Evolutionary conservation across 352 stramenopile species (phyloP).

Genomic region (Phytophthora chlamydospora): DNA sequence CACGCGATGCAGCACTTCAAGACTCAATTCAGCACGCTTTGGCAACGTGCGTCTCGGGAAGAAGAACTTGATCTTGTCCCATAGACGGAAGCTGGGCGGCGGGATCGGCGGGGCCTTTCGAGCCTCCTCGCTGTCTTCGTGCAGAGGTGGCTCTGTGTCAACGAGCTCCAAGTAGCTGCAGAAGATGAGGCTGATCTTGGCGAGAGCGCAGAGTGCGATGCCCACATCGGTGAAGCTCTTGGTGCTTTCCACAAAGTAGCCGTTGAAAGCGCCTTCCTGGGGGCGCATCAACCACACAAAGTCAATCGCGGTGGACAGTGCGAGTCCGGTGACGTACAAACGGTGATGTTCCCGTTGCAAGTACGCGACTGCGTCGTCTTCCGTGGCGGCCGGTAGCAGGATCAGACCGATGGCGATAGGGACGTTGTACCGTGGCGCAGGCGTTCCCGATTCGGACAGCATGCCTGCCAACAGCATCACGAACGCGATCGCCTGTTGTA

Average conservation of each 20-base stretch:
- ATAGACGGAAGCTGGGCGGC: conserved; percentile 42
- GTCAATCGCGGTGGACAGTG: conserved; percentile 53
- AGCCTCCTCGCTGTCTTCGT: conserved; percentile 26
- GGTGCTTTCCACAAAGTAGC: conserved; percentile 51
- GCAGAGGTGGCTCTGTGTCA: conserved; percentile 51
- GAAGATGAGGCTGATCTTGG: conserved; percentile 77
- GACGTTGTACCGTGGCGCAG: conserved; percentile 74
- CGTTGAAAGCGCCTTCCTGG: conserved; percentile 67
- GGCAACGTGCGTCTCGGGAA: conserved; percentile 77
- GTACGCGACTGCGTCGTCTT: conserved; percentile 30
- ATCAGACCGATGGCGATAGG: conserved; percentile 65
- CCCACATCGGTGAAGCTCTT: conserved; percentile 56
- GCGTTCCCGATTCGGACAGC: conserved; percentile 65
- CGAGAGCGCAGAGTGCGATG: conserved; percentile 53
- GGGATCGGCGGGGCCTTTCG: conserved; percentile 13
- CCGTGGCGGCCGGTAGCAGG: conserved; percentile 31
- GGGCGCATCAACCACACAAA: conserved; percentile 73
- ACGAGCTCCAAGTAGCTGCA: conserved; percentile 72
- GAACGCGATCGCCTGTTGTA: conserved; percentile 66
- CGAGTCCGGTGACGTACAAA: conserved; percentile 58
- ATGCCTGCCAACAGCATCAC: conserved; percentile 61
- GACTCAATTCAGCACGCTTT: conserved; percentile 58
- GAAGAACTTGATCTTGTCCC: conserved; percentile 64
- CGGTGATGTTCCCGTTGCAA: conserved; percentile 47
- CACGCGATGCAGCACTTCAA: conserved; percentile 75